A percentile compares a stretch with the other conserved stretches of the same genome.
These are phyloP conservation scores for Melastoma candidum DNA, from an alignment of 441 rosid species.

Conservation along the genomic window DNA sequence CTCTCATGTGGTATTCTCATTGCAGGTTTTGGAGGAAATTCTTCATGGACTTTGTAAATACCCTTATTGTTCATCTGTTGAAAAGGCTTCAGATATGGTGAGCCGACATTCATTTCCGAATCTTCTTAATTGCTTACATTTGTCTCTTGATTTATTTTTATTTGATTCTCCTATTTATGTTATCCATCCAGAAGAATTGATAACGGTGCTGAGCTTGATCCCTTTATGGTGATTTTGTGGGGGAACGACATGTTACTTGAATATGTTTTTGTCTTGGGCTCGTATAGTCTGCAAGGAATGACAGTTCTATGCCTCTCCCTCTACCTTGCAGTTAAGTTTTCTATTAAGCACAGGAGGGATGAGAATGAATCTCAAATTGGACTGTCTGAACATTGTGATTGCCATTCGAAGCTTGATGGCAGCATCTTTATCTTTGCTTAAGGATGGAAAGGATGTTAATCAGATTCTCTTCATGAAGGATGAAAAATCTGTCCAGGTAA, in stretches of 20 bases:
- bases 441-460: slow-evolving; percentile 17
- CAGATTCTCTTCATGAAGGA: slow-evolving; percentile 24
- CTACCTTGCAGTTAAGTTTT: slow-evolving; percentile 39
- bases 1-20: slow-evolving; percentile 4
- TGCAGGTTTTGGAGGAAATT: slow-evolving; percentile 58
- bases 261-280: slow-evolving; percentile 4
- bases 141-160: background rate
- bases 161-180: background rate
- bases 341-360: slow-evolving; percentile 45
- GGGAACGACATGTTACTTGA: slow-evolving; percentile 7
- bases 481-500: slow-evolving; percentile 57
- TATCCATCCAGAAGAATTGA: no score
- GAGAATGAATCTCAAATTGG: slow-evolving; percentile 48
- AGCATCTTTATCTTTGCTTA: slow-evolving; percentile 32
- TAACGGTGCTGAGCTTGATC: no score
- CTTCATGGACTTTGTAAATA: slow-evolving; percentile 54
- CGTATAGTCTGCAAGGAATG: slow-evolving; percentile 1
- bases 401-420: slow-evolving; percentile 44
- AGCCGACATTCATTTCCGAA: slow-evolving; percentile 8
- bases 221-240: background rate
- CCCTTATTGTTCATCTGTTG: slow-evolving; percentile 45
- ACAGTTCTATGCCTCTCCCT: background rate
- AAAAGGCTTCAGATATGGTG: slow-evolving; percentile 62
- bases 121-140: slow-evolving; percentile 12
- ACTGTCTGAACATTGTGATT: slow-evolving; percentile 54